Evolutionary conservation across 441 rosid species (phyloP).

Genomic region (Populus hybrid): DNA sequence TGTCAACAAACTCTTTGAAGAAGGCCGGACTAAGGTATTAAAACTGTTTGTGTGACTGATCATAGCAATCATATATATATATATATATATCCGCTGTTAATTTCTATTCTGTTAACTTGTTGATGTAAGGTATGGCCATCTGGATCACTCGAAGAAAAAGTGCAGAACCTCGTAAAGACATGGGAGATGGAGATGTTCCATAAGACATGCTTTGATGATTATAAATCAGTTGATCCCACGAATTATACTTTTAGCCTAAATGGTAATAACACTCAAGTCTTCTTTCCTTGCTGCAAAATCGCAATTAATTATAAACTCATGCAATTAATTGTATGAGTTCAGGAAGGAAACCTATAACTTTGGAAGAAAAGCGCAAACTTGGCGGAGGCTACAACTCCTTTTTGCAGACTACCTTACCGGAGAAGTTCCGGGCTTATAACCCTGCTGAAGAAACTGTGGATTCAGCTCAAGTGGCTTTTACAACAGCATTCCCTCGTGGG

Average conservation of each 20-base stretch:
- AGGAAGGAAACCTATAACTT: constrained; percentile 43
- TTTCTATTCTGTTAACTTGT: background rate
- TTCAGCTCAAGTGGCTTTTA: constrained; percentile 44
- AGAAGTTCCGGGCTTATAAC: constrained; percentile 41
- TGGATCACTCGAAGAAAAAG: constrained; percentile 57
- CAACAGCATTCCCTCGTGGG: constrained; percentile 53
- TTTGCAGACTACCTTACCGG: constrained; percentile 53
- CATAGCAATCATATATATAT: background rate
- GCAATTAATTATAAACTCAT: background rate
- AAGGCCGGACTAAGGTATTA: constrained; percentile 50
- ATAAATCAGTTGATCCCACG: constrained; percentile 34
- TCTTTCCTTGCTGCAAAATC: background rate
- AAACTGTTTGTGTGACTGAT: background rate
- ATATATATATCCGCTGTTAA: background rate
- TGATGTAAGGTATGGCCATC: constrained; percentile 49
- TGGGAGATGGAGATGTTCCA: constrained; percentile 71
- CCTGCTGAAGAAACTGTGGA: constrained; percentile 52
- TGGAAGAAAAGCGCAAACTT: constrained; percentile 36
- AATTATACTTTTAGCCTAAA: constrained; percentile 42
- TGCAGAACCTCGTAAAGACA: constrained; percentile 60
- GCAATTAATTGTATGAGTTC: background rate
- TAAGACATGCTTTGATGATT: constrained; percentile 38
- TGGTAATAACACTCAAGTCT: constrained; percentile 28
- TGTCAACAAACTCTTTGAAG: constrained; percentile 52
- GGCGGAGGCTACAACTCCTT: constrained; percentile 62